Conservation (phyloP, 2,329 filamentous ascomycete species). For the Bipolaris oryzae region DNA sequence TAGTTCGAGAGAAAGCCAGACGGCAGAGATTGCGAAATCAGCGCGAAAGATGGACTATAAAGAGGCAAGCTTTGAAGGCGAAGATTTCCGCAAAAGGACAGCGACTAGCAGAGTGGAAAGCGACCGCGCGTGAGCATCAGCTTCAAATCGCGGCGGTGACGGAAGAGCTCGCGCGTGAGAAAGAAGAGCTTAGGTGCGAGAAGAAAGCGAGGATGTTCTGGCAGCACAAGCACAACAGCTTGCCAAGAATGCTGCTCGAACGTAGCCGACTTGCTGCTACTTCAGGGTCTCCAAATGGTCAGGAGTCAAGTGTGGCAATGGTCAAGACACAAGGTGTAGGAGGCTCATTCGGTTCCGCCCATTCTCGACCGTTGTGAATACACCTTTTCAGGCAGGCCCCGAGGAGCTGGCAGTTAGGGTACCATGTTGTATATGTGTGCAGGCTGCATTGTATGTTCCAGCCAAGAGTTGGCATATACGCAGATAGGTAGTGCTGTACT, state of each 20-base stretch:
- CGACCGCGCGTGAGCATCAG: not conserved
- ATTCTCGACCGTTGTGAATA: not conserved
- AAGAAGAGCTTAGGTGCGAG: not conserved
- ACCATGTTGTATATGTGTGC: not conserved
- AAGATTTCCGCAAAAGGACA: not conserved
- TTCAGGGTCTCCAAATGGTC: not conserved
- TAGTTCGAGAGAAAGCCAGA: not conserved
- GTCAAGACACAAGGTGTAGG: not conserved
- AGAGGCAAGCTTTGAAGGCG: not conserved
- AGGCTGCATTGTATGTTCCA: too few relatives aligned
- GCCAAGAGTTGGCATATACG: too few relatives aligned
- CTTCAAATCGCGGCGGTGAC: too few relatives aligned
- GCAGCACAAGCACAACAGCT: not conserved
- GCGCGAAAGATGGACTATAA: not conserved
- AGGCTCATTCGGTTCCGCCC: not conserved
- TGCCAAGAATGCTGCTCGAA: too few relatives aligned
- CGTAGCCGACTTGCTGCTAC: too few relatives aligned
- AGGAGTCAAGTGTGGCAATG: not conserved
- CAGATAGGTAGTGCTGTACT: too few relatives aligned
- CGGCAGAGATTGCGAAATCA: not conserved
- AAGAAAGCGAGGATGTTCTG: not conserved
- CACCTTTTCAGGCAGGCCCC: not conserved
- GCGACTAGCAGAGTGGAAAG: not conserved
- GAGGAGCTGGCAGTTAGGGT: not conserved
- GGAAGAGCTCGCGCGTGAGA: not conserved